Evolutionary conservation across 2,329 filamentous ascomycete genomes (phyloP).

Genomic region (Fonsecaea erecta): DNA sequence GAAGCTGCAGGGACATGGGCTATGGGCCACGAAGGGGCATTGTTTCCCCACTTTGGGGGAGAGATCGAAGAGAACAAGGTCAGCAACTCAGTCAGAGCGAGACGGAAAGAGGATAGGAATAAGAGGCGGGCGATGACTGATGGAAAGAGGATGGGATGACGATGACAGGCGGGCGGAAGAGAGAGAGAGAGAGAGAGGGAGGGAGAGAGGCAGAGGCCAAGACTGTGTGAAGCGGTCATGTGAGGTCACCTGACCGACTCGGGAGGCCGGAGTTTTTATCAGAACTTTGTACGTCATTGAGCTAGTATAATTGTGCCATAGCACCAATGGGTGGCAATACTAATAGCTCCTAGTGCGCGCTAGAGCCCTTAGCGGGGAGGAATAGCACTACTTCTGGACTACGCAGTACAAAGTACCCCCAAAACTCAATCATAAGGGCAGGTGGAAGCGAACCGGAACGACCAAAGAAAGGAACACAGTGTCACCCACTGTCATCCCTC

Average conservation of each 20-base stretch:
- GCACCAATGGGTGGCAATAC: background rate
- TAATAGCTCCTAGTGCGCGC: background rate
- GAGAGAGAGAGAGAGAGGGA: background rate
- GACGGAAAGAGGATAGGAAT: slow-evolving; percentile 8
- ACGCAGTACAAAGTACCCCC: too few relatives aligned
- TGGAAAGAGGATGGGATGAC: background rate
- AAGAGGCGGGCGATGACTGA: slow-evolving; percentile 1
- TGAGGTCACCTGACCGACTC: slow-evolving; percentile 11
- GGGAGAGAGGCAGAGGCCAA: background rate
- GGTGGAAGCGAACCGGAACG: slow-evolving; percentile 6
- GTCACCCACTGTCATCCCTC: background rate
- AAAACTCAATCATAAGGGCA: background rate
- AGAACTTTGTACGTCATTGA: background rate
- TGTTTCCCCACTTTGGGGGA: slow-evolving; percentile 10
- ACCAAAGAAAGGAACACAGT: background rate
- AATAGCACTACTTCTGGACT: too few relatives aligned
- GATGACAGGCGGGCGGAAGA: background rate
- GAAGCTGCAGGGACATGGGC: background rate
- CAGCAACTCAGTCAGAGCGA: slow-evolving; percentile 16
- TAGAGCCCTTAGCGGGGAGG: background rate
- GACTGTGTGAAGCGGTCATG: background rate
- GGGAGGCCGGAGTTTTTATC: background rate
- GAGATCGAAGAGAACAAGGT: slow-evolving; percentile 1
- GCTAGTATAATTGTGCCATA: background rate
- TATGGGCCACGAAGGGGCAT: background rate